A percentile compares a stretch with the other conserved stretches of the same genome.
Conservation (phyloP, 148 eudicot species). For the Dianthus caryophyllus region DNA sequence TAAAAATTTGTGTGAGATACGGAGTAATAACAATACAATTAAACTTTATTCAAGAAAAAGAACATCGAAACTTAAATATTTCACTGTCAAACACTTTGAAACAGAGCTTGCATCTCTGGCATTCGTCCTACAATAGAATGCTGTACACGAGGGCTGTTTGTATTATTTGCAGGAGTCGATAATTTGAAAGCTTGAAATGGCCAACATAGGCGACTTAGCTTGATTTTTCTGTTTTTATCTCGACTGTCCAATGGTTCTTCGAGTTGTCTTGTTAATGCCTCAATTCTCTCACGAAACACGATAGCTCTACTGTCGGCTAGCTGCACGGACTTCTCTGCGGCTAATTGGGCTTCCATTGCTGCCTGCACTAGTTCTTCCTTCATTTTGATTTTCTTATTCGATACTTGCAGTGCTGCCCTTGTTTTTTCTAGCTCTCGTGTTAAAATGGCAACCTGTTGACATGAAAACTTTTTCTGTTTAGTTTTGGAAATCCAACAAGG, state of each 20-base stretch:
- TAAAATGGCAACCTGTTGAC: slow-evolving; percentile 41
- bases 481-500: too few species aligned
- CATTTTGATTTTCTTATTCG: slow-evolving; percentile 51
- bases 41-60: neutral
- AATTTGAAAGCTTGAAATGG: slow-evolving; percentile 47
- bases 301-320: slow-evolving; percentile 56
- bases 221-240: slow-evolving; percentile 30
- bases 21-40: neutral
- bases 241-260: slow-evolving; percentile 46
- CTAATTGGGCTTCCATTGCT: slow-evolving; percentile 67
- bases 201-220: slow-evolving; percentile 52
- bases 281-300: slow-evolving; percentile 40
- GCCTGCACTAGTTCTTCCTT: slow-evolving; percentile 62
- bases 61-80: neutral
- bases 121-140: slow-evolving; percentile 28
- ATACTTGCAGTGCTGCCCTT: slow-evolving; percentile 43
- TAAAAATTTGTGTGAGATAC: slow-evolving; percentile 10
- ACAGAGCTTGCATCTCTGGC: slow-evolving; percentile 62
- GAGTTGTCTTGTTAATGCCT: slow-evolving; percentile 50
- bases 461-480: slow-evolving; percentile 1
- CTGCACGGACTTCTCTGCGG: slow-evolving; percentile 61
- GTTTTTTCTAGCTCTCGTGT: slow-evolving; percentile 62
- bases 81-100: slow-evolving; percentile 26
- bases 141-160: slow-evolving; percentile 18
- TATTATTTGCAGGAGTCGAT: slow-evolving; percentile 22